Conservation (phyloP, 495 filamentous ascomycete genomes). For the Hypoxylon lienhwacheense region DNA sequence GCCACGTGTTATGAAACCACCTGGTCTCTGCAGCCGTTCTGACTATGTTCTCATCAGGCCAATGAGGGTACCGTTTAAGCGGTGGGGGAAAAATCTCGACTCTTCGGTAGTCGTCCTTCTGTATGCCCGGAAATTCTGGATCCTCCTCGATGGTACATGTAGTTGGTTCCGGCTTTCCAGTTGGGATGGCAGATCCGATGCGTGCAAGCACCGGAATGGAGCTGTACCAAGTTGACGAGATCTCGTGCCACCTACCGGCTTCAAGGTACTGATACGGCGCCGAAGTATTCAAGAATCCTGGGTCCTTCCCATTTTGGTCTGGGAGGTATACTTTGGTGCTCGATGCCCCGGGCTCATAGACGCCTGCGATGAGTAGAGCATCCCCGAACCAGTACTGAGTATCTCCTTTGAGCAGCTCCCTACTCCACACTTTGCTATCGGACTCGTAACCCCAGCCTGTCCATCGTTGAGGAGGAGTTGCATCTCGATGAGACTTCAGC, state of each 20-base stretch:
- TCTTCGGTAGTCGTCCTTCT: slow-evolving; percentile 62
- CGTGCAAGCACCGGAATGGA: slow-evolving; percentile 66
- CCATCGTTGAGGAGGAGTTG: slow-evolving; percentile 66
- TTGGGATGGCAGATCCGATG: slow-evolving; percentile 60
- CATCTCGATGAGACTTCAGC: slow-evolving; percentile 59
- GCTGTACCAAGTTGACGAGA: slow-evolving; percentile 59
- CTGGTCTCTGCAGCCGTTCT: slow-evolving; percentile 33
- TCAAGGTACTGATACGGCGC: slow-evolving; percentile 60
- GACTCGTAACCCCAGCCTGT: slow-evolving; percentile 67
- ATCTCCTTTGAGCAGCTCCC: slow-evolving; percentile 56
- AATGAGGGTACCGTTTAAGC: slow-evolving; percentile 29
- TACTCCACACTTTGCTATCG: slow-evolving; percentile 64
- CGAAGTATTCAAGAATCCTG: slow-evolving; percentile 64
- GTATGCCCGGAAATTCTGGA: slow-evolving; percentile 55
- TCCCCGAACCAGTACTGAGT: slow-evolving; percentile 73
- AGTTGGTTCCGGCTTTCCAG: slow-evolving; percentile 60
- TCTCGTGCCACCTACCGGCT: slow-evolving; percentile 63
- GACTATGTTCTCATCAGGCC: slow-evolving; percentile 8
- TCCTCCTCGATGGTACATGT: slow-evolving; percentile 58
- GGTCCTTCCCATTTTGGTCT: slow-evolving; percentile 46
- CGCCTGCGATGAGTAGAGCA: slow-evolving; percentile 64
- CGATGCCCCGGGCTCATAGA: slow-evolving; percentile 60
- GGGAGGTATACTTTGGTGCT: slow-evolving; percentile 63
- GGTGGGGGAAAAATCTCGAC: slow-evolving; percentile 66
- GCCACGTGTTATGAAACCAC: slow-evolving; percentile 56